Base-by-base conservation (phyloP, 768 basidiomycete species). In the Trametes cingulata region DNA sequence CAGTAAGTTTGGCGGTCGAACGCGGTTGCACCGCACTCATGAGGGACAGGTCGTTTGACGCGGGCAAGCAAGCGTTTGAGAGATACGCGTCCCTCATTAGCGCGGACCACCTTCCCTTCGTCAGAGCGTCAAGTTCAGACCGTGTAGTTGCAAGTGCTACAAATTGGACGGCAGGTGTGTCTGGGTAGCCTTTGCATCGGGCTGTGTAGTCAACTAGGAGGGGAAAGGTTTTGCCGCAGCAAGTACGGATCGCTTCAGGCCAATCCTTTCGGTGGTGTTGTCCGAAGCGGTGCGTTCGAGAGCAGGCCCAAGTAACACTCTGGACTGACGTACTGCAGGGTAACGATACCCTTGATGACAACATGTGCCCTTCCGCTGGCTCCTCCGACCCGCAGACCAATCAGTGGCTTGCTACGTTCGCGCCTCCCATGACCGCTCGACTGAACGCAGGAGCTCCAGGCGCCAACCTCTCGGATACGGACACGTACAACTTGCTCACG, bases 331-430 rank as follows among this genome's bases (percentile, higher is more conserved):
- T 33, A 33, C 10, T 10, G 3, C 48, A 67, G 63, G 68, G 60
- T 6, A 90, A 91, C 64, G 78, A 87, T 60, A 91, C 90, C 0
- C 77, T 93, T 9, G 81, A 90, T 54, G 81, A 85, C 62, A 70
- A 70, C 36, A 83, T 83, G 79, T 93, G 91, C 63, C 83, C 83
- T 3, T 81, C 82, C 27, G 80, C 82, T 0, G 78, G 78, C 15
- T 69, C 70, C 19, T 72, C 82, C 0, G 78, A 54, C 56, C 59
- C 15, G 73, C 72, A 85, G 61, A 82, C 41, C 1, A 48, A 53
- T 47, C 61, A 68, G 10, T 93, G 90, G 89, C 77, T 82, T 0
- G 66, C 76, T 17, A 74, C 73, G 6, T 93, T 83, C 64, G 81
- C 80, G 0, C 75, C 81, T 0, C 73, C 82, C 0, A 85, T 91